Evolutionary conservation across 768 basidiomycete genomes (phyloP), one percentile per base, ranked within the genome.

Genomic region (Mycena leptocephala): DNA sequence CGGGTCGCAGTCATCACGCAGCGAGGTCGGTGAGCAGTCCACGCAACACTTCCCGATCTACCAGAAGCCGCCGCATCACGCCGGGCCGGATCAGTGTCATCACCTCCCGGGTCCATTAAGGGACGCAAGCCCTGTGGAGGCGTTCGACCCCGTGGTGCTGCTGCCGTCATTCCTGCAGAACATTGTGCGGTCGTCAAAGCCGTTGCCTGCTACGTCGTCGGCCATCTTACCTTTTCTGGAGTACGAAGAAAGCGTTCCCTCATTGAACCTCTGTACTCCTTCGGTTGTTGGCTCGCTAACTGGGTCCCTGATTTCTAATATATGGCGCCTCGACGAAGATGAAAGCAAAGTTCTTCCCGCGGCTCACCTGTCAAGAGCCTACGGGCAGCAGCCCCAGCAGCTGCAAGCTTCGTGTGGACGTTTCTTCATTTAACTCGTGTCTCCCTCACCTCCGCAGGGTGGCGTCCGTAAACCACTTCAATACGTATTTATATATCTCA

Each of bases 161-260:
- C 87, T 95, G n/a, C 95, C 95, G 4, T 92, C 94, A 9, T 95
- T 95, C 86, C 83, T 95, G 77, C 93, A 94, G 80, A 93, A 95
- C 77, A 92, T 94, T 28, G 90, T 95, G 24, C 91, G 92, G 80
- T 91, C 92, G 1, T 92, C 93, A n/a, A 89, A 91, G 13, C 83
- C 90, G 58, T 93, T 93, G 7, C 90, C 93, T 24, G 92, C 92
- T 18, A 89, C 93, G 11, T 93, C 92, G 8, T 93, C 93, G 2
- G 90, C 92, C 5, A 93, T 94, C 70, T 82, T 94, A 53, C 92
- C 92, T 3, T 85, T 91, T 22, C 93, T 94, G 75, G 93, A 94
- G 64, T 87, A 87, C 58, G 87, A 90, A 24, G 89, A 89, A 18
- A 70, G 83, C 22, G 56, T 79, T 4, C 81, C 86, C 8, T 76